Base-by-base conservation (phyloP, 1,284 basidiomycete genomes). In the Tranzscheliella williamsii region DNA sequence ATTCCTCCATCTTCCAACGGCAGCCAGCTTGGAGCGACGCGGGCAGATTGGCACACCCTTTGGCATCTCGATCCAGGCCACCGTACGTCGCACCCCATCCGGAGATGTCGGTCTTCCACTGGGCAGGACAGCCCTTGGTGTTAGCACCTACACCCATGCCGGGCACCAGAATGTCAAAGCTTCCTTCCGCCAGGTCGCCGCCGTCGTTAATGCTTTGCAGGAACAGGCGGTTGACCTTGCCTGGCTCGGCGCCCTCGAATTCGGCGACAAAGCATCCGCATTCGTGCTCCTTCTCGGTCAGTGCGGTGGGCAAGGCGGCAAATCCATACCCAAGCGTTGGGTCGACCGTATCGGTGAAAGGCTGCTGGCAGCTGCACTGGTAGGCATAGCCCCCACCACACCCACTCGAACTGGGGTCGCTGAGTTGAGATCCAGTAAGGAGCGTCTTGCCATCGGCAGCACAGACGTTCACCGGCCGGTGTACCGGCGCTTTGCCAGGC, bases 351-450 rank as follows among this genome's bases (percentile, higher is more conserved):
- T 61, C 57, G 2, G 57, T 51, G 46, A 46, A 61, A 13, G 57
- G 57, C 46, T 61, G 57, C 36, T 61, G 57, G 21, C 57, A 61
- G 21, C 36, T 46, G 37, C 57, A 61, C 29, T 61, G 57, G 35
- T 43, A 61, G n/a, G 50, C 39, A 5, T 23, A 24, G 29, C 57
- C 57, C 4, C 57, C 52, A n/a, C 51, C 57, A 32, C 57, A 61
- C 7, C 57, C 57, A 18, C 51, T 54, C 5, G 57, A 54, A 27
- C 38, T 42, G 23, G 43, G 18, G 1, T 50, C 38, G 17, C 53
- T 36, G 16, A 33, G 45, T 8, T 23, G 34, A 32, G 56, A 42
- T 18, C 57, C 57, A 1, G 52, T 61, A 15, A 51, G 51, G 21
- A 61, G 22, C 21, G 57, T 61, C 30, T 44, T 42, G n/a, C 57